These are phyloP conservation scores for Eutypa lata DNA, from an alignment of 2,329 filamentous ascomycete genomes.

Conservation along the genomic window DNA sequence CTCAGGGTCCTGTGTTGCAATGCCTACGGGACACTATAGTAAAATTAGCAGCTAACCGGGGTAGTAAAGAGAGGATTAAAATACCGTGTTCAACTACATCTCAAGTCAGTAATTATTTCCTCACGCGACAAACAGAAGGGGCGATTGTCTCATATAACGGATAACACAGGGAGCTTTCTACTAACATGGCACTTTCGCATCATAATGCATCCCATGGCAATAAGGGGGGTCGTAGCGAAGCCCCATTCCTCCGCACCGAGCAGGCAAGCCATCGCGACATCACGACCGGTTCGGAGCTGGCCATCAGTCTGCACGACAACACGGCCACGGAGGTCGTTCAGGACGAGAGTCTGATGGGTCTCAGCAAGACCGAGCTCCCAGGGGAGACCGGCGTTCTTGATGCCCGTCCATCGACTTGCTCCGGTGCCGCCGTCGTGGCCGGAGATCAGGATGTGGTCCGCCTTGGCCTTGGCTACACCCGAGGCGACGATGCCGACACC, in stretches of 20 bases:
- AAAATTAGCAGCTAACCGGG: no score
- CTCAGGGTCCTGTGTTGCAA: slow-evolving; percentile 93
- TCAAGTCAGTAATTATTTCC: no score
- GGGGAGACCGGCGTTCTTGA: slow-evolving; percentile 95
- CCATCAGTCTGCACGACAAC: slow-evolving; percentile 96
- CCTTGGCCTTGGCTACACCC: slow-evolving; percentile 95
- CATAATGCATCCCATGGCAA: slow-evolving; percentile 95
- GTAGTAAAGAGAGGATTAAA: no score
- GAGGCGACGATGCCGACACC: slow-evolving; percentile 97
- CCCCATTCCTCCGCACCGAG: slow-evolving; percentile 98
- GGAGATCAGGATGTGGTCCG: slow-evolving; percentile 94
- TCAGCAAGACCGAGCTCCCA: slow-evolving; percentile 97
- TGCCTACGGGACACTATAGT: slow-evolving; percentile 74
- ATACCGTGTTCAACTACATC: no score
- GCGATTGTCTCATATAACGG: no score
- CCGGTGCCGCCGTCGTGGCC: slow-evolving; percentile 96
- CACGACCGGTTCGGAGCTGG: slow-evolving; percentile 86
- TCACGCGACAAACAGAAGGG: no score
- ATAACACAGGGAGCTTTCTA: no score
- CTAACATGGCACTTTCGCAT: slow-evolving; percentile 71
- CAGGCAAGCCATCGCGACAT: slow-evolving; percentile 90
- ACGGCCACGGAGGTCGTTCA: slow-evolving; percentile 93
- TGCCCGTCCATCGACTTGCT: slow-evolving; percentile 96
- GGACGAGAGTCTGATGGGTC: slow-evolving; percentile 91
- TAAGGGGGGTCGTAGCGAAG: slow-evolving; percentile 90